Base-by-base conservation (phyloP, 352 stramenopile genomes). In the Pythium brassicae region DNA sequence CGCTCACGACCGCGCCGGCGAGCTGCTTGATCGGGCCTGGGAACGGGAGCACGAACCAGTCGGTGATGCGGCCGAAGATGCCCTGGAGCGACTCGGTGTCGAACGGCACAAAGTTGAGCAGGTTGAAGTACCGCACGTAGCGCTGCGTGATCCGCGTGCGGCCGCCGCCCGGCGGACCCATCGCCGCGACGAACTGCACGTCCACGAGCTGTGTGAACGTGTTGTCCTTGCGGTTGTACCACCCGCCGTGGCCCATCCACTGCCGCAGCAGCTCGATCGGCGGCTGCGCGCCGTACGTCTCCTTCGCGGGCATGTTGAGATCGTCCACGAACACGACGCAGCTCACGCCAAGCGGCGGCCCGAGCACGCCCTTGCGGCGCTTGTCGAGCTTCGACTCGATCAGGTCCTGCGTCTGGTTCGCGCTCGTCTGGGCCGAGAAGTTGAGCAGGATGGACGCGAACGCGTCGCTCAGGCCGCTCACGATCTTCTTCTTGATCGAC, bases 371-470 rank as follows among this genome's bases (percentile, higher is more conserved):
- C 57, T 98, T 98, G 14, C 92, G 86, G 2, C 93, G 79, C 69
- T 98, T 98, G 58, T 97, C 89, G 9, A 98, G 76, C 72, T 98
- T 98, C 22, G 72, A 83, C 58, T 98, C 92, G 50, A 98, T 97
- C 42, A 97, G 86, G 48, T 97, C 89, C 61, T 98, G 92, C 8
- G 92, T 98, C 61, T 97, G 88, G 59, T 97, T 98, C 11, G 92
- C 89, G 56, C 77, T 95, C 15, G 93, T 98, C 55, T 97, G 89
- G 0, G 93, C 92, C 9, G 85, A 96, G 59, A 98, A 98, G 53
- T 96, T 97, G 43, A 98, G 76, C 46, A 96, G 91, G 45, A 97
- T 96, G 12, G 74, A 94, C 27, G 79, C 86, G 51, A 94, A 97
- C 19, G 82, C 74, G 17, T 81, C 66, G 35, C 85, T 80, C 50